A percentile compares a stretch with the other conserved stretches of the same genome.
Evolutionary conservation across 345 rosid species (phyloP).

Genomic region (Mallotus nudiflorus): DNA sequence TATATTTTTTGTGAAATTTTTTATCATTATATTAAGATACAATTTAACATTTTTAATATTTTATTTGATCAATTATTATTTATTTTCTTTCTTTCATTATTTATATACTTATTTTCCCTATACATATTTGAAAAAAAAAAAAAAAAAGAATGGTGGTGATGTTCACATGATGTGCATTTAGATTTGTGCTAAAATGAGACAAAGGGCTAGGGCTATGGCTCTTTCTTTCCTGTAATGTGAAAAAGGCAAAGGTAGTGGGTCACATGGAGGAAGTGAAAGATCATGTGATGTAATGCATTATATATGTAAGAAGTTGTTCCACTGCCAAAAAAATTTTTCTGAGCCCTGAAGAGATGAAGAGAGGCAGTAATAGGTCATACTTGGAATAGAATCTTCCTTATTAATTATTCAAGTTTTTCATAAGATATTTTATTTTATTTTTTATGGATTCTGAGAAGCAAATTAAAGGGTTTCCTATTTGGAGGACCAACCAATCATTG

Average conservation of each 20-base stretch:
- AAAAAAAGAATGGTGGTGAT: neutral
- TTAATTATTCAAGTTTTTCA: slow-evolving; percentile 18
- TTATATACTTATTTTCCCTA: neutral
- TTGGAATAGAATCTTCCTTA: slow-evolving; percentile 35
- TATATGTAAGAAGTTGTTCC: slow-evolving; percentile 1
- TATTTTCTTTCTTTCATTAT: too few species aligned
- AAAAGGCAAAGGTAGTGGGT: slow-evolving; percentile 7
- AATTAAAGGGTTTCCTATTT: neutral
- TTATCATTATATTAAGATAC: too few species aligned
- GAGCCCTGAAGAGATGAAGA: neutral
- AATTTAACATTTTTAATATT: too few species aligned
- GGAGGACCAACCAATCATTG: slow-evolving; percentile 6
- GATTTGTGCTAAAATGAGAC: slow-evolving; percentile 28
- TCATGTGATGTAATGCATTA: slow-evolving; percentile 18
- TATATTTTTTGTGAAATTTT: too few species aligned
- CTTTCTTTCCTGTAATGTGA: neutral
- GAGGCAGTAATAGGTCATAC: neutral
- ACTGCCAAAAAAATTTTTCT: neutral
- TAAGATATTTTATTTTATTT: neutral
- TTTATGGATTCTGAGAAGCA: neutral
- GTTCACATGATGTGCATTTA: slow-evolving; percentile 33
- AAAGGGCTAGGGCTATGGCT: slow-evolving; percentile 6
- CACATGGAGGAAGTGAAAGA: slow-evolving; percentile 18
- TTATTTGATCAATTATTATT: too few species aligned
- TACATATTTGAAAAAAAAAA: too few species aligned